These are phyloP conservation scores for Candida gigantensis DNA, from an alignment of 1,139 yeast genomes.

Conservation along the genomic window DNA sequence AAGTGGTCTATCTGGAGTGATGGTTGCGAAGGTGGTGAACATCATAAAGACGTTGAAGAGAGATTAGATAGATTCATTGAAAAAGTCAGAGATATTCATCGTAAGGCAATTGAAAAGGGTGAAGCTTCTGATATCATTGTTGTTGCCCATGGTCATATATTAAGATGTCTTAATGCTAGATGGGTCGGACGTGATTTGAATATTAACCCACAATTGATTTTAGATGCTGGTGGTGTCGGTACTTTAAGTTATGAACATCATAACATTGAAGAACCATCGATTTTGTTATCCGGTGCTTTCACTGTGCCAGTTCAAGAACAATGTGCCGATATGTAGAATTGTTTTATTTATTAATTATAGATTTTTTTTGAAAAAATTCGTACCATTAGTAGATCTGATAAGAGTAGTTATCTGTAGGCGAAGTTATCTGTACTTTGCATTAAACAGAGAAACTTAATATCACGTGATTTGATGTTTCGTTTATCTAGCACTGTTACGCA, in stretches of 20 bases:
- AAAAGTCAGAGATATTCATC: conserved; percentile 63
- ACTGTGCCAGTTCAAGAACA: conserved; percentile 61
- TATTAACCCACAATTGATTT: conserved; percentile 73
- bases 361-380: too few species aligned
- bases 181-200: conserved; percentile 69
- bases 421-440: too few species aligned
- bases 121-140: conserved; percentile 72
- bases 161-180: conserved; percentile 84
- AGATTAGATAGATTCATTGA: conserved; percentile 72
- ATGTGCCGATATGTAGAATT: conserved; percentile 24
- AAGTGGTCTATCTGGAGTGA: conserved; percentile 89
- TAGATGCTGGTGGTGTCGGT: conserved; percentile 96
- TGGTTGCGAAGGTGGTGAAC: conserved; percentile 92
- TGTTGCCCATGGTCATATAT: conserved; percentile 91
- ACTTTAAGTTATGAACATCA: conserved; percentile 88
- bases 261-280: conserved; percentile 81
- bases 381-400: too few species aligned
- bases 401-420: neutral
- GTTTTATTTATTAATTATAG: neutral
- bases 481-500: too few species aligned
- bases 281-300: conserved; percentile 79
- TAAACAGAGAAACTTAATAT: too few species aligned
- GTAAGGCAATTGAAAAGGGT: conserved; percentile 52
- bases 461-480: too few species aligned
- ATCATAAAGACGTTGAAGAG: conserved; percentile 58